Percentiles rank a stretch among this genome's conserved stretches.
These are phyloP conservation scores for Lepidium aucheri DNA, from an alignment of 345 rosid species.

Conservation along the genomic window DNA sequence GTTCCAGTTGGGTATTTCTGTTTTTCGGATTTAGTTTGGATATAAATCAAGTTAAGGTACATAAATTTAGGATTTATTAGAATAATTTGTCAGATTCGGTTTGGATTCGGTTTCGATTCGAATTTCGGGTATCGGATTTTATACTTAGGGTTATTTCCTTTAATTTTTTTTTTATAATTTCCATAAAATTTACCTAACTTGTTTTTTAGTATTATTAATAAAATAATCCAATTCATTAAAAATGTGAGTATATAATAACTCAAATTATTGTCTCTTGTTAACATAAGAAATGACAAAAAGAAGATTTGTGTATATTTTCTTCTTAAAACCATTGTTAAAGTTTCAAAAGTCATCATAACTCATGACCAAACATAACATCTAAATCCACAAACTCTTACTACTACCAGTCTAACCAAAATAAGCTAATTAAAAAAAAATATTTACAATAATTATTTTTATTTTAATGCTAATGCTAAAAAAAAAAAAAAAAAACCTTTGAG, in stretches of 20 bases:
- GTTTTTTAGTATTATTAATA: too few species aligned
- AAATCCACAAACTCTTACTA: not conserved
- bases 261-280: not conserved
- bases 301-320: not conserved
- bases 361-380: constrained; percentile 15
- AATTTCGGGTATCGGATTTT: too few species aligned
- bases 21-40: too few species aligned
- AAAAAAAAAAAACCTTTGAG: constrained; percentile 13
- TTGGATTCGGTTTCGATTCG: too few species aligned
- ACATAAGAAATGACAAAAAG: not conserved
- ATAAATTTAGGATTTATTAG: too few species aligned
- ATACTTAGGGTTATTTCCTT: too few species aligned
- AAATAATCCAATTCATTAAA: too few species aligned
- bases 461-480: constrained; percentile 1
- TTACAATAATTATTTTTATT: constrained; percentile 1
- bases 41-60: too few species aligned
- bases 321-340: not conserved
- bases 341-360: constrained; percentile 13
- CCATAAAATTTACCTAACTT: too few species aligned
- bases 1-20: too few species aligned
- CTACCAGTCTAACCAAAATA: not conserved
- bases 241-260: not conserved
- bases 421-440: not conserved
- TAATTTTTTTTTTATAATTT: too few species aligned
- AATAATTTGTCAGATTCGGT: too few species aligned